These are phyloP conservation scores for Coleophoma crateriformis DNA, from an alignment of 2,329 filamentous ascomycete genomes.

Conservation along the genomic window DNA sequence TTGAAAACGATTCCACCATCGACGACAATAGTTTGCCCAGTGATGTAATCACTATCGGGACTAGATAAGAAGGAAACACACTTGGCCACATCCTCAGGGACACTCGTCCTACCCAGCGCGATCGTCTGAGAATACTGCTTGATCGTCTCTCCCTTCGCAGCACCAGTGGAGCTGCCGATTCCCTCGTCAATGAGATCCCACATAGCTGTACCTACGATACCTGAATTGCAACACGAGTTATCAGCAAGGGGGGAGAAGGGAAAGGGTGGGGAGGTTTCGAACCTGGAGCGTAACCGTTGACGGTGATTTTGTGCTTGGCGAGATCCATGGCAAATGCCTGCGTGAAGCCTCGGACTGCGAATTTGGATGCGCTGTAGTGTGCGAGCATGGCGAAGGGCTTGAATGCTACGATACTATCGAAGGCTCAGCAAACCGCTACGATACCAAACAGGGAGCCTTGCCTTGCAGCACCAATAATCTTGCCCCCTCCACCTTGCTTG, in stretches of 20 bases:
- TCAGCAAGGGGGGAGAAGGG: neutral
- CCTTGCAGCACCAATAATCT: slow-evolving; percentile 23
- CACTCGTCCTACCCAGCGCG: slow-evolving; percentile 49
- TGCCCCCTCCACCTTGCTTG: slow-evolving; percentile 42
- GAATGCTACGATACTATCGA: slow-evolving; percentile 46
- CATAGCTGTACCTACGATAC: slow-evolving; percentile 61
- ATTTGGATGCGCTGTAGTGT: slow-evolving; percentile 62
- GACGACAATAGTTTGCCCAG: slow-evolving; percentile 59
- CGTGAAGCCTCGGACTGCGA: slow-evolving; percentile 60
- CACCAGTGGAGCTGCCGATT: slow-evolving; percentile 44
- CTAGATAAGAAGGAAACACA: slow-evolving; percentile 57
- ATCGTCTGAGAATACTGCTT: slow-evolving; percentile 50
- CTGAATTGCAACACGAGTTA: neutral
- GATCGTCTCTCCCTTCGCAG: slow-evolving; percentile 46
- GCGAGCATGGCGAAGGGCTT: slow-evolving; percentile 52
- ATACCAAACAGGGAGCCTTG: slow-evolving; percentile 33
- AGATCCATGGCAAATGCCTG: slow-evolving; percentile 64
- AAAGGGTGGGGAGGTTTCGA: slow-evolving; percentile 26
- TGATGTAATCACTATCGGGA: slow-evolving; percentile 57
- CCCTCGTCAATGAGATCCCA: slow-evolving; percentile 64
- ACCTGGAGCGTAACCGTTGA: slow-evolving; percentile 59
- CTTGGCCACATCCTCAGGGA: slow-evolving; percentile 57
- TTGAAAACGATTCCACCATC: slow-evolving; percentile 45
- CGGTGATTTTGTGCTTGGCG: slow-evolving; percentile 59
- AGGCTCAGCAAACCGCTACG: neutral